Base-by-base conservation (phyloP, 768 basidiomycete species). In the Cystobasidium tubakii region DNA sequence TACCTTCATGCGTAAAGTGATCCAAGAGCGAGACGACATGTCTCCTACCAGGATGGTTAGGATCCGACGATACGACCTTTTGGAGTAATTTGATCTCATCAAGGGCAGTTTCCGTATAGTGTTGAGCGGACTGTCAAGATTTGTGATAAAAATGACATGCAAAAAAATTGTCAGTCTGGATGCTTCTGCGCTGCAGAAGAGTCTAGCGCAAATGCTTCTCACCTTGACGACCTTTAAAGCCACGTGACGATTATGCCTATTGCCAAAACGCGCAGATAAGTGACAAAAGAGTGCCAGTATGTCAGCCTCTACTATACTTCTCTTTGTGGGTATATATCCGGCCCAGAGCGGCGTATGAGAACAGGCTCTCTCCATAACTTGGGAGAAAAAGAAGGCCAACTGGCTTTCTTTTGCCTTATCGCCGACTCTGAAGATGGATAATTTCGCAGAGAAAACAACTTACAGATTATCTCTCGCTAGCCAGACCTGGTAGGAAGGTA, bases 51-150 rank as follows among this genome's bases (percentile, higher is more conserved):
- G 93, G 87, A 81, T 97, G 92, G 0, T 88, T 86, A 83, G 74
- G 88, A 84, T 83, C 82, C 23, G 92, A 91, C 9, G 90, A 90
- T 82, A 95, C 94, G 77, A 97, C 88, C 7, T 94, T 89, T 79
- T 97, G 93, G 23, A 97, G 86, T 1, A 99, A 89, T 81, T 97
- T 97, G 83, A 99, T 98, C 83, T 99, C 96, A 83, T 99, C 96
- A 39, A 98, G 84, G 0, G 96, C 96, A 0, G 96, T 99, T 80
- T 99, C 95, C 0, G 95, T 99, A 82, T 99, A 99, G 62, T 96
- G 85, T 0, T 89, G 88, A 0, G 95, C 96, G 19, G 94, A 96
- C 83, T 71, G 54, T 66, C 39, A 55, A 70, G 62, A 27, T 42
- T 7, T 13, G 25, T 12, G 50, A 27, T 15, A 69, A 25, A 23